These are phyloP conservation scores for Pythium coloratum DNA, from an alignment of 352 stramenopile genomes.

Conservation along the genomic window DNA sequence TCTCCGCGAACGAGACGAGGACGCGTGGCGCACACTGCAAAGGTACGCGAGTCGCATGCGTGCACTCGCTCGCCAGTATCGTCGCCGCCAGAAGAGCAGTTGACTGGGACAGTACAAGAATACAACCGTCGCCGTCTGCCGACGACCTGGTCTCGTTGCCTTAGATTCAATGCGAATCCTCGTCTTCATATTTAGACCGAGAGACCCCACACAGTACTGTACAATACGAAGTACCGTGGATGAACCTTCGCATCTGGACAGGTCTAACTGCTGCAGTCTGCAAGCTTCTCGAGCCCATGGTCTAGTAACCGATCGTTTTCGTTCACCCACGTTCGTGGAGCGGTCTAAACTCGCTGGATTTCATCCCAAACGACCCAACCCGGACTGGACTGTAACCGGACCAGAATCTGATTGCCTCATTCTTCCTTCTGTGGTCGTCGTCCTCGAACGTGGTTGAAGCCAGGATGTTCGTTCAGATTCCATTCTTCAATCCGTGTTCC, in stretches of 20 bases:
- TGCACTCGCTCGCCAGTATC: slow-evolving; percentile 7
- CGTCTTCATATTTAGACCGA: too few species aligned
- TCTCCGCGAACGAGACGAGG: slow-evolving; percentile 7
- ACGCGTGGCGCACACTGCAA: slow-evolving; percentile 6
- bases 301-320: too few species aligned
- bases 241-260: too few species aligned
- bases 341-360: neutral
- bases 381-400: neutral
- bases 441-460: neutral
- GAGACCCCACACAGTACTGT: too few species aligned
- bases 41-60: slow-evolving; percentile 19
- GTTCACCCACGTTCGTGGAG: too few species aligned
- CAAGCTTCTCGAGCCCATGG: too few species aligned
- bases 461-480: neutral
- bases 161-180: neutral
- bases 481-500: slow-evolving; percentile 4
- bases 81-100: neutral
- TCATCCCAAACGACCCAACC: neutral
- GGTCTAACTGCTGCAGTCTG: too few species aligned
- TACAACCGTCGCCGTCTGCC: neutral
- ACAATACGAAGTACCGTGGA: too few species aligned
- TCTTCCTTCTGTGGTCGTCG: neutral
- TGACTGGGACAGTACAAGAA: neutral
- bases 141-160: neutral
- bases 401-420: too few species aligned